A percentile compares a stretch with the other conserved stretches of the same genome.
phyloP scores from a whole-genome alignment of 2,329 filamentous ascomycete genomes.

The Ophiostoma sp. region DNA sequence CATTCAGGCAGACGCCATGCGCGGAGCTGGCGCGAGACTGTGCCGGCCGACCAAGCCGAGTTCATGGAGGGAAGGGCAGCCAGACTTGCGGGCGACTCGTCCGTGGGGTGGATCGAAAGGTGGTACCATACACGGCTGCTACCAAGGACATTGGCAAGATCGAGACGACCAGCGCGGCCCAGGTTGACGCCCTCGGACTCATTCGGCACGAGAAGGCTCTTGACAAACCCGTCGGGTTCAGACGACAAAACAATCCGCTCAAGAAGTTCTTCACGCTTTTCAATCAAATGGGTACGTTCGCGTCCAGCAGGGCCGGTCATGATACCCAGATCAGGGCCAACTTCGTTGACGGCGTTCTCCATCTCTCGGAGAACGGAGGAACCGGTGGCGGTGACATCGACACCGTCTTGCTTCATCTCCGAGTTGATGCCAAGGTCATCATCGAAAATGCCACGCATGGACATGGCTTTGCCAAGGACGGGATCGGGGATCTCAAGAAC shows the following conservation, averaged over 20 bases:
- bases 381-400: constrained; percentile 67
- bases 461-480: constrained; percentile 76
- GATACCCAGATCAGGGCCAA: constrained; percentile 73
- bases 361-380: constrained; percentile 83
- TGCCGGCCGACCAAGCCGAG: constrained; percentile 88
- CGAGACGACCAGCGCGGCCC: constrained; percentile 71
- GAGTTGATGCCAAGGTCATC: constrained; percentile 88
- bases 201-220: constrained; percentile 72
- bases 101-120: constrained; percentile 82
- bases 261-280: constrained; percentile 74
- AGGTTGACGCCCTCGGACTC: constrained; percentile 73
- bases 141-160: constrained; percentile 65
- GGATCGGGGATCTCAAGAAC: constrained; percentile 80
- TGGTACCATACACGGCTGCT: constrained; percentile 96
- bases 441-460: constrained; percentile 86
- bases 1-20: constrained; percentile 93
- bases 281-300: constrained; percentile 71
- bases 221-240: constrained; percentile 76
- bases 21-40: constrained; percentile 85
- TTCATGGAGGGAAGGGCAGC: constrained; percentile 65
- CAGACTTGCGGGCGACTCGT: constrained; percentile 70
- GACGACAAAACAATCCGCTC: constrained; percentile 82
- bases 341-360: constrained; percentile 71
- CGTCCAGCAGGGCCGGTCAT: constrained; percentile 60
- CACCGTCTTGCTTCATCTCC: constrained; percentile 94